Evolutionary conservation across 768 basidiomycete genomes (phyloP), one percentile per base, ranked within the genome.

Genomic region (Boletus pseudo-olivaceus): DNA sequence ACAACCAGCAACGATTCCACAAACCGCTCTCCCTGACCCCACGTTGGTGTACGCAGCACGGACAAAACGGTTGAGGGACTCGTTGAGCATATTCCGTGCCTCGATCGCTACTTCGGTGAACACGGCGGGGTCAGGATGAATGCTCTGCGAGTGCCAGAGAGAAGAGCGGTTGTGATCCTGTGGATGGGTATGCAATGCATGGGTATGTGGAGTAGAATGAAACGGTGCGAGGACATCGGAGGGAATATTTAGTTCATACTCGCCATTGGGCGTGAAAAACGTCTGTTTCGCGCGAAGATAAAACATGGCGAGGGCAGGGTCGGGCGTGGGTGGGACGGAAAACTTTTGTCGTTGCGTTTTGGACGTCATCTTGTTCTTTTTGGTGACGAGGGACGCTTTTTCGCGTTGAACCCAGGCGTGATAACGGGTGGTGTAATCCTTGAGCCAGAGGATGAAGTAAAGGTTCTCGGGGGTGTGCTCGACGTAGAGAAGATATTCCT

Each of bases 391-490:
- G 33, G 63, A 48, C 33, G 44, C 38, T 40, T 68, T 66, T 54
- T 67, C 68, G 58, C 67, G 67, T 12, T 64, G 67, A 0, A 59
- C 62, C 80, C 80, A 80, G 0, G 64, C 66, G 2, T 70, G 66
- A 61, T 81, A 79, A 29, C 76, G 76, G 1, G 66, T 60, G 11
- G 80, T 83, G 61, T 91, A 91, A 59, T 90, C 89, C 56, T 81
- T 82, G 30, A 90, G 75, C 88, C 88, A 91, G 47, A 91, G 81
- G n/a, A 81, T 78, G 64, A 91, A 91, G 63, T 91, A 91, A 79
- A 92, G 77, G 64, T 90, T 91, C 68, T 91, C 89, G 23, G 87
- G 82, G 44, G 78, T 78, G 51, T 78, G 78, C 60, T 92, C 90
- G 50, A 88, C 87, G 69, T 88, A 90, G 40, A 92, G 75, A 50